Evolutionary conservation across 2,329 filamentous ascomycete genomes (phyloP), one percentile per base, ranked within the genome.

Genomic region (Cercospora canescens): DNA sequence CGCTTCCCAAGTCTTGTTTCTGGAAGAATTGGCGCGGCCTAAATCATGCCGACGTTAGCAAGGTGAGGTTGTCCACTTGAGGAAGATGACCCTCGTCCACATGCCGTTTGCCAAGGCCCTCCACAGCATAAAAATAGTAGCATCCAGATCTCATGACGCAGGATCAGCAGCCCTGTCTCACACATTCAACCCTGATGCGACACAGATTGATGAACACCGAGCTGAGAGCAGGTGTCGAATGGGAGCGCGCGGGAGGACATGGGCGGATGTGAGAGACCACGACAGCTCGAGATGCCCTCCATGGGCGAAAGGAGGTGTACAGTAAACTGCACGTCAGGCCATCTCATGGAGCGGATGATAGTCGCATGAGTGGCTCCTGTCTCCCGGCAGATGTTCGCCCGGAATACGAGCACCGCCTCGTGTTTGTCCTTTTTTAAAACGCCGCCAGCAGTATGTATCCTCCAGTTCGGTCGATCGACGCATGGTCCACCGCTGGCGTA

Each of bases 351-450:
- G 54, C 54, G 30, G 24, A 35, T 26, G 54, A 35, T 30, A 57
- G 30, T 57, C 54, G 54, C 41, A 45, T 21, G 24, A 45, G 18
- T 45, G 41, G 41, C 12, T 21, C 41, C 8, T n/a, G n/a, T 45
- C n/a, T 57, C 35, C 21, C 57, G 57, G 57, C 45, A 41, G 57
- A 62, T 35, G 18, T 41, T 37, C 48, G 45, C 45, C 35, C 48
- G 48, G 48, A 62, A 62, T 62, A 62, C 60, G 60, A 62, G 60
- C 50, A 37, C 24, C 37, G 48, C 60, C 60, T 62, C 48, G 60
- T 62, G 41, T 61, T 48, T n/a, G 24, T 55, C 12, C 30, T 12
- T 55, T 28, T 61, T 35, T 35, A 52, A 52, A 35, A 24, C 45
- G 28, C 45, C 28, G 58, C 41, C 58, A 45, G 41, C 58, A 32